Base-by-base conservation (phyloP, 176 grass and related monocot species). In the Juncus inflexus region DNA sequence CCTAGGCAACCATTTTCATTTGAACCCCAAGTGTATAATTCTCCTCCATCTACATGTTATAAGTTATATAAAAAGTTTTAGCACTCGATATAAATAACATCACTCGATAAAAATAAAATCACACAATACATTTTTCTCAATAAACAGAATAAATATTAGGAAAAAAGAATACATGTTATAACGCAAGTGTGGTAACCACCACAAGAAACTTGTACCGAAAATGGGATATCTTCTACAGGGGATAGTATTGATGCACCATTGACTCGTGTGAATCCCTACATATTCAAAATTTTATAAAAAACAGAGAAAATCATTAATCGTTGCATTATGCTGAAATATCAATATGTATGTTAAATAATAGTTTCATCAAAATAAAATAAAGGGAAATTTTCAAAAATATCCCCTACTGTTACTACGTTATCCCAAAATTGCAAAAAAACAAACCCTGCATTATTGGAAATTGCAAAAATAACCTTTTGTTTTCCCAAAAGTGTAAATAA, bases 1-100 rank as follows among this genome's bases (percentile, higher is more conserved):
- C 92, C 92, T 81, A 97, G 84, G 74, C 87, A 97, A 37, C 92
- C 87, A 77, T 97, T 97, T 85, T 97, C 92, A 79, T 97, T 97
- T 75, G 87, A 83, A 75, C 92, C 92, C 92, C 92, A 97, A 45
- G 87, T 79, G 50, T 89, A 97, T 37, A 91, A 43, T 69, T 79
- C 82, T 74, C 91, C 87, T 63, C 10, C 75, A 65, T 77, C 91
- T 96, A 78, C 52, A 84, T 77, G 61, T 40, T 49, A 38, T 9
- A 6, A 9, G 9, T 47, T 47, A 47, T 47, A 5, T 47, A 47
- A 28, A 28, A 62, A 57, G 6, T 47, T 2, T 47, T 47, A 47
- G 43, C 9, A 47, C 43, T 9, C 43, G 2, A 47, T 47, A 6
- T 47, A 47, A 6, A 47, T 6, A 47, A 43, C 15, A 49, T 50